Evolutionary conservation across 805 yeast species (phyloP), one percentile per base, ranked within the genome.

Genomic region (Saccharomycopsis sp.): DNA sequence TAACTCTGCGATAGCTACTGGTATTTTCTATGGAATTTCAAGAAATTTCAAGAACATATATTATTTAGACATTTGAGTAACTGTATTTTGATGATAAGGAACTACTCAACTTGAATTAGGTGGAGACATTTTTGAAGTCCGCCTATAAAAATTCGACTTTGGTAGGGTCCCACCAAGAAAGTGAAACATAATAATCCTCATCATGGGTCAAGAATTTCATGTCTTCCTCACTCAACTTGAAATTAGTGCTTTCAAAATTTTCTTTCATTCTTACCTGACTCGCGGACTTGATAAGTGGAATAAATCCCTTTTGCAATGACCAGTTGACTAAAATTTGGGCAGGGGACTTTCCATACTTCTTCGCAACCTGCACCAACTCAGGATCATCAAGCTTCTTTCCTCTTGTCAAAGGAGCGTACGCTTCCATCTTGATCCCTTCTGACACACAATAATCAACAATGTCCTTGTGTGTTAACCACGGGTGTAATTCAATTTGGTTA

Each of bases 361-460:
- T 50, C 13, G 77, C 74, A 51, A 77, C 59, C 21, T 52, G 54
- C 16, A 52, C 53, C 26, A 77, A 67, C 16, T 62, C 65, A 0
- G 70, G 66, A 53, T 75, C 79, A 38, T 61, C 56, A 32, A 76
- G 54, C 52, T 66, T 70, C 22, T 41, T 52, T 26, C 79, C 82
- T 48, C 72, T 72, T 1, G 83, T 79, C 56, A 81, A 67, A 11
- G 88, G 86, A 20, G 80, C 69, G 61, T 75, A 81, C 0, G 87
- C 85, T 55, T 79, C 79, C 5, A 71, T 56, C 7, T 61, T 59
- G 46, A 81, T 77, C 26, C 66, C 72, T 44, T 78, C 59, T 21
- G 60, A 51, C 26, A 62, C 57, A 53, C 69, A 68, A 57, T 57
- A 79, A 24, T 67, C 63, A 26, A 67, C 65, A 45, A 79, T 55